phyloP scores from a whole-genome alignment of 2,329 filamentous ascomycete species.

The Apiospora koreana region DNA sequence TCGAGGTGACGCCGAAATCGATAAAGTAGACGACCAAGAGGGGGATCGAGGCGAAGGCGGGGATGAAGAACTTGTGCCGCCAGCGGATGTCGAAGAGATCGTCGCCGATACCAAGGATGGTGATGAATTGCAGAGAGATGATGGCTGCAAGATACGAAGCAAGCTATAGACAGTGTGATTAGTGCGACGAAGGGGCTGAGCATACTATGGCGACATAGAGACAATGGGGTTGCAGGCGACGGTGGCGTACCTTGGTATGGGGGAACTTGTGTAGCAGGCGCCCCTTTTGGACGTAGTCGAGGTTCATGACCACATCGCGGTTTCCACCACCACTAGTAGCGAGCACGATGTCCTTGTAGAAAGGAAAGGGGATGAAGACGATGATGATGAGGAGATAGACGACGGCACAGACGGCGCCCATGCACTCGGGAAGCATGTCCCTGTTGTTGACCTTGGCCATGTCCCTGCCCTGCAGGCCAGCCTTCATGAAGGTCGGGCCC shows the following conservation, averaged over 20 bases:
- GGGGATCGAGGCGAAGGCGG: constrained; percentile 88
- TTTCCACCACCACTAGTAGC: constrained; percentile 94
- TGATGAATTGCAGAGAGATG: constrained; percentile 86
- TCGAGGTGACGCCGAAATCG: constrained; percentile 94
- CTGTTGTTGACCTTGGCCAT: constrained; percentile 68
- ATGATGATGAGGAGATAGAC: constrained; percentile 90
- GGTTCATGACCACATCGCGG: constrained; percentile 77
- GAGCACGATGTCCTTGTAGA: constrained; percentile 97
- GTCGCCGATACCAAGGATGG: constrained; percentile 89
- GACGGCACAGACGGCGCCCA: constrained; percentile 91
- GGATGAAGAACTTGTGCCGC: constrained; percentile 98
- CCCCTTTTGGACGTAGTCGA: constrained; percentile 75
- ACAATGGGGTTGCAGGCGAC: background rate
- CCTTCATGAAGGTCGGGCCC: constrained; percentile 82
- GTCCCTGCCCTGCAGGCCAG: constrained; percentile 87
- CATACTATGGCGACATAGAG: background rate
- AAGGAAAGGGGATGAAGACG: constrained; percentile 92
- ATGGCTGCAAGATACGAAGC: constrained; percentile 94
- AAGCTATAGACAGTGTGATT: constrained; percentile 55
- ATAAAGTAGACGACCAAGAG: constrained; percentile 97
- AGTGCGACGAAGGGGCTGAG: background rate
- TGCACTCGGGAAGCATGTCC: constrained; percentile 77
- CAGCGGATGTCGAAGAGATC: constrained; percentile 98
- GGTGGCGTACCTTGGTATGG: constrained; percentile 74
- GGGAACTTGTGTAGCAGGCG: constrained; percentile 89